Base-by-base conservation (phyloP, 257 asterid genomes). In the Rubia yunnanensis region DNA sequence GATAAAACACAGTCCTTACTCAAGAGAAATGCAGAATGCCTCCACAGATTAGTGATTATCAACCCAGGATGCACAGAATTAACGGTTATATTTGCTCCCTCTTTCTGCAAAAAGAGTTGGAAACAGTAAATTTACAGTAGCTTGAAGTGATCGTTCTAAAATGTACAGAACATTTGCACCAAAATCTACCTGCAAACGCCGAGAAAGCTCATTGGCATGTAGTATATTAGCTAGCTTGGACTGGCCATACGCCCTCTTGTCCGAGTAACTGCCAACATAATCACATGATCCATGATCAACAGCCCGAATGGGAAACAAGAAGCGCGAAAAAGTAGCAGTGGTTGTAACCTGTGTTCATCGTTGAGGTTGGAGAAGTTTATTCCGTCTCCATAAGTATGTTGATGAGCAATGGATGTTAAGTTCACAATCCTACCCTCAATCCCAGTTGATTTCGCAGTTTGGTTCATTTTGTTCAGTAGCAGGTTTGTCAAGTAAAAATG, bases 11-110 rank as follows among this genome's bases (percentile, higher is more conserved):
- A 13, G n/a, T 72, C 64, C 91, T 60, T 79, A 85, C 97, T 82
- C 66, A 83, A 72, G 0, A 78, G 48, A 57, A 78, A 0, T 17
- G 85, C 86, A 36, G 91, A 78, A 71, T 89, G 71, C 64, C 74
- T 87, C 77, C 86, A 85, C 66, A 92, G 90, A 70, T 90, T 88
- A 13, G 97, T 92, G 87, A 71, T 83, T 46, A 92, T 92, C 70
- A 86, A 65, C 36, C 99, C 99, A 9, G 99, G 99, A 81, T 92
- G 97, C 69, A 87, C 95, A 7, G 96, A 84, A 66, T 89, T 89
- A 27, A 80, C 92, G 0, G 89, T 88, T 39, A 94, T 85, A 65
- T 90, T 90, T 35, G 79, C 95, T 74, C 96, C 95, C 75, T 86
- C 97, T 32, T 80, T 80, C 97, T 90, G 80, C 74, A 79, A 64